A percentile compares a stretch with the other conserved stretches of the same genome.
Conservation (phyloP, 2,329 filamentous ascomycete species). For the Pseudocercospora cruenta region DNA sequence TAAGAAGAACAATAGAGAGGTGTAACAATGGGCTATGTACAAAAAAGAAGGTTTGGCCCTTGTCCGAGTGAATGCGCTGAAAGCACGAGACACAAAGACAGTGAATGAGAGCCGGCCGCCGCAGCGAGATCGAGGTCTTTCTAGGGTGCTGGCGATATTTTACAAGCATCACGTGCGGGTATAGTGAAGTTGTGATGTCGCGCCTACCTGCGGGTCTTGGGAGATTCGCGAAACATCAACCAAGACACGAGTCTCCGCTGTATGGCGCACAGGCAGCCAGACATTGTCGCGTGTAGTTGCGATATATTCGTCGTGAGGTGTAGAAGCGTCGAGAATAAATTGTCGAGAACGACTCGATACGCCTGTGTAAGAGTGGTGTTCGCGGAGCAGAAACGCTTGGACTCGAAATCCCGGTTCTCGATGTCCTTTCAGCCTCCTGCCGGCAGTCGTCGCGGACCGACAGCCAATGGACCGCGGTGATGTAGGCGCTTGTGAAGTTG, state of each 20-base stretch:
- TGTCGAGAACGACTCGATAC: conserved; percentile 24
- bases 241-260: conserved; percentile 7
- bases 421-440: conserved; percentile 1
- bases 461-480: conserved; percentile 21
- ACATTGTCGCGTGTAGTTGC: conserved; percentile 12
- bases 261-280: conserved; percentile 23
- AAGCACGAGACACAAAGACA: conserved; percentile 23
- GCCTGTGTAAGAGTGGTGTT: conserved; percentile 24
- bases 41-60: conserved; percentile 20
- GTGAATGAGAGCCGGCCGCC: conserved; percentile 15
- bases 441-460: conserved; percentile 5
- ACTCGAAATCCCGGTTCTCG: conserved; percentile 14
- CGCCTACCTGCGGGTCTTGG: conserved; percentile 21
- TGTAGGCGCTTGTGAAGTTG: conserved; percentile 25
- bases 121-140: neutral
- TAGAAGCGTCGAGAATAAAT: conserved; percentile 24
- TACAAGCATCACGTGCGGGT: conserved; percentile 7
- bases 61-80: conserved; percentile 18
- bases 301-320: conserved; percentile 10
- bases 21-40: conserved; percentile 25
- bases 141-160: conserved; percentile 1
- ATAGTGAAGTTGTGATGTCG: conserved; percentile 20
- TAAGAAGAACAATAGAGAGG: conserved; percentile 22
- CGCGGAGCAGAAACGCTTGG: conserved; percentile 21
- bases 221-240: conserved; percentile 19